phyloP scores from a whole-genome alignment of 176 grass and related monocot species.

The Bonia amplexicaulis region DNA sequence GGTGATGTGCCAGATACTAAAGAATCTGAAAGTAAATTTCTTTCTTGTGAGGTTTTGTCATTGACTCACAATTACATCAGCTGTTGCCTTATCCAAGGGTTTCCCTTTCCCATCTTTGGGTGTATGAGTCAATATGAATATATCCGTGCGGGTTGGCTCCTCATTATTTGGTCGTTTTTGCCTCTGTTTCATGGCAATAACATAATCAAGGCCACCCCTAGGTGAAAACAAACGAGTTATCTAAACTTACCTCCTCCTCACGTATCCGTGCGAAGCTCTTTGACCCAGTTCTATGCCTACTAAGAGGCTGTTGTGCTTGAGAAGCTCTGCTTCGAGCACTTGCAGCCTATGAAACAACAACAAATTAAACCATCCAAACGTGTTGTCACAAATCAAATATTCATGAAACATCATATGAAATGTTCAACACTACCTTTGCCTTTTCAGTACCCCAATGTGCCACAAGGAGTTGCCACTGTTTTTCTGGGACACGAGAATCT shows the following conservation, averaged over 20 bases:
- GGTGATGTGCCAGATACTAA: neutral
- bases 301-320: neutral
- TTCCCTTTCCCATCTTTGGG: conserved; percentile 2
- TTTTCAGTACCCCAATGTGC: conserved; percentile 32
- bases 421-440: conserved; percentile 24
- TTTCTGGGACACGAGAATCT: conserved; percentile 21
- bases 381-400: neutral
- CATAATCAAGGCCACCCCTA: neutral
- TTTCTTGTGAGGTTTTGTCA: neutral
- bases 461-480: conserved; percentile 37
- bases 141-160: conserved; percentile 11
- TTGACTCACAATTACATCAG: conserved; percentile 12
- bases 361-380: neutral
- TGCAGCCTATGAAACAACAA: neutral
- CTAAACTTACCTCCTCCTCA: conserved; percentile 34
- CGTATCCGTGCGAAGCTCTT: conserved; percentile 42
- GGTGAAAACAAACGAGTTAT: neutral
- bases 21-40: neutral
- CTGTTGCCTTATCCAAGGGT: conserved; percentile 19
- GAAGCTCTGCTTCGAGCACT: neutral
- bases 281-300: conserved; percentile 19
- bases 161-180: conserved; percentile 19
- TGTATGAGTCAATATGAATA: conserved; percentile 17
- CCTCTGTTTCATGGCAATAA: conserved; percentile 12
- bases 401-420: neutral